phyloP scores from a whole-genome alignment of 306 rosid species.

The Oemleria cerasiformis region DNA sequence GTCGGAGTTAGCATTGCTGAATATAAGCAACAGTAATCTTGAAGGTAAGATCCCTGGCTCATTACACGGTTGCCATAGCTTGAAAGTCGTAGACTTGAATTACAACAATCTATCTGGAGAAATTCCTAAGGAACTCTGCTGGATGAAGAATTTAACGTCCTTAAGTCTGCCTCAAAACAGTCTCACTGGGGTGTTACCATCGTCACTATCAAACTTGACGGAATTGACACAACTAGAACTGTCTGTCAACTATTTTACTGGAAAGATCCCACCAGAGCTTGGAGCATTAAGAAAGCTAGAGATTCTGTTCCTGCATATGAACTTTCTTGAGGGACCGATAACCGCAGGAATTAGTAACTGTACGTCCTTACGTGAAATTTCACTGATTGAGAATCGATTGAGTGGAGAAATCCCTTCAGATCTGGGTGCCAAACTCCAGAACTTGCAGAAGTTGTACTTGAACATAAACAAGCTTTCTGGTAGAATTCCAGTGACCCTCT shows the following conservation, averaged over 20 bases:
- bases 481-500: conserved; percentile 26
- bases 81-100: conserved; percentile 20
- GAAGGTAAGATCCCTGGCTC: conserved; percentile 25
- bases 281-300: conserved; percentile 24
- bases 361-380: conserved; percentile 19
- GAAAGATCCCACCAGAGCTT: conserved; percentile 28
- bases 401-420: conserved; percentile 29
- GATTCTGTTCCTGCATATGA: conserved; percentile 15
- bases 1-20: conserved; percentile 11
- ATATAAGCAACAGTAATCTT: conserved; percentile 11
- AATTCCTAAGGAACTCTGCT: conserved; percentile 26
- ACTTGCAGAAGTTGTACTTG: conserved; percentile 22
- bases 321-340: conserved; percentile 18
- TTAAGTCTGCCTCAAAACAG: conserved; percentile 1
- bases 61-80: conserved; percentile 20
- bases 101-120: conserved; percentile 20
- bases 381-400: conserved; percentile 9
- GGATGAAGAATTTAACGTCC: conserved; percentile 14
- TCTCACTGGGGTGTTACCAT: conserved; percentile 19
- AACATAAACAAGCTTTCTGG: conserved; percentile 11
- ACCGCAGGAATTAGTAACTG: conserved; percentile 27
- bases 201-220: conserved; percentile 21
- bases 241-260: conserved; percentile 20
- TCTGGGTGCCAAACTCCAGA: conserved; percentile 18
- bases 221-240: conserved; percentile 20